Evolutionary conservation across 306 rosid genomes (phyloP).

Genomic region (Arachis hypogaea): DNA sequence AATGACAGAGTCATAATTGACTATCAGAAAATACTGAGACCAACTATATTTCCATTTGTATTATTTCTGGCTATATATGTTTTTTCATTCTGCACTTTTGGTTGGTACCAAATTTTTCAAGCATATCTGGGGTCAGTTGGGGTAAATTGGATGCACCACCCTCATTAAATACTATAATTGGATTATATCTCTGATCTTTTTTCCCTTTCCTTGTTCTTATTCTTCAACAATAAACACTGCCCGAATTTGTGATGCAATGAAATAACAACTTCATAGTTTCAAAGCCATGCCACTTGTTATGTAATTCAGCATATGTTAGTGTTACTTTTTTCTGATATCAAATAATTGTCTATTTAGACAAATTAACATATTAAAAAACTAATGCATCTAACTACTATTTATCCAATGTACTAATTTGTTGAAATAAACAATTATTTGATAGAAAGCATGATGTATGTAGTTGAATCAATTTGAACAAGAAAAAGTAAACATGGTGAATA

Average conservation of each 20-base stretch:
- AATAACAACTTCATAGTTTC: slow-evolving; percentile 27
- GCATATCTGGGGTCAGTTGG: slow-evolving; percentile 26
- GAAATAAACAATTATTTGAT: no score
- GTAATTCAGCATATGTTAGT: background rate
- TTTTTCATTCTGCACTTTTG: slow-evolving; percentile 29
- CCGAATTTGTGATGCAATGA: slow-evolving; percentile 33
- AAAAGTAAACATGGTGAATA: slow-evolving; percentile 5
- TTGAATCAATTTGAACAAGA: background rate
- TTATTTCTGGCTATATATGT: background rate
- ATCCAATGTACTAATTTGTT: no score
- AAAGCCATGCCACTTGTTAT: slow-evolving; percentile 22
- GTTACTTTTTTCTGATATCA: no score
- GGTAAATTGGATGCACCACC: slow-evolving; percentile 34
- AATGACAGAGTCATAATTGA: slow-evolving; percentile 25
- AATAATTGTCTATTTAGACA: no score
- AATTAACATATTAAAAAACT: no score
- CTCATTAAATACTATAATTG: slow-evolving; percentile 25
- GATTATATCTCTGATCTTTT: background rate
- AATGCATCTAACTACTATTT: no score
- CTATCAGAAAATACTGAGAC: slow-evolving; percentile 32
- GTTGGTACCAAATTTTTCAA: slow-evolving; percentile 34
- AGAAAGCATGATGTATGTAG: background rate
- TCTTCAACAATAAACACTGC: background rate
- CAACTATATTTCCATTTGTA: slow-evolving; percentile 27
- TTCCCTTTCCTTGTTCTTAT: background rate